These are phyloP conservation scores for Coffea humblotiana DNA, from an alignment of 305 asterid species.

Conservation along the genomic window DNA sequence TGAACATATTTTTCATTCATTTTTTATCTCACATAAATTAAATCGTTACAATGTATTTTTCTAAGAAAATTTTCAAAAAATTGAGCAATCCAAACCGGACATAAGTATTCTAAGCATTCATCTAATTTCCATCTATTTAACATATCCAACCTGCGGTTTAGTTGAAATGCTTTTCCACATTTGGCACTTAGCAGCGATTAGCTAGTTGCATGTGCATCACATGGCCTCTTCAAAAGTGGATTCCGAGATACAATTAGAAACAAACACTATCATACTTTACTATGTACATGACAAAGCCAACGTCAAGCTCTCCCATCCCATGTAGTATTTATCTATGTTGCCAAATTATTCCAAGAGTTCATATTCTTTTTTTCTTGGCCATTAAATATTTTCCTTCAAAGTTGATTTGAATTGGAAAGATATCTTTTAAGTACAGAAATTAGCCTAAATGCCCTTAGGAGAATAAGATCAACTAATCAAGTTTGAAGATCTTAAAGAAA, in stretches of 20 bases:
- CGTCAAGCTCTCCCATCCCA: not conserved
- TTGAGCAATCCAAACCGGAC: no score
- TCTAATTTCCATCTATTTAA: not conserved
- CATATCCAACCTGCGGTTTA: not conserved
- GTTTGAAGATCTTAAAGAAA: no score
- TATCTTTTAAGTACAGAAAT: not conserved
- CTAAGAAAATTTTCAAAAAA: no score
- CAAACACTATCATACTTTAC: not conserved
- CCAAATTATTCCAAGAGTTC: not conserved
- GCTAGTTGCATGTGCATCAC: conserved; percentile 13
- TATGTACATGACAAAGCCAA: not conserved
- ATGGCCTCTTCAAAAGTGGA: conserved; percentile 1
- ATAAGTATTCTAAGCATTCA: not conserved
- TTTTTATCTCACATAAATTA: no score
- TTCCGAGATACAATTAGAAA: not conserved
- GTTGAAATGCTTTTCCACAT: not conserved
- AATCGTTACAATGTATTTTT: no score
- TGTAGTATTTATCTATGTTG: not conserved
- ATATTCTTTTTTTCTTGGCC: not conserved
- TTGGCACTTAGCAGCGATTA: not conserved
- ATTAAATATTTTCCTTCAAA: no score
- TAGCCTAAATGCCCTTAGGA: not conserved
- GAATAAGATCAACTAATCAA: no score
- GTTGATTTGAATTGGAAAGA: not conserved
- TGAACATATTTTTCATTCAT: no score